A percentile compares a stretch with the other conserved stretches of the same genome.
These are phyloP conservation scores for Nidularia sp. DNA, from an alignment of 768 basidiomycete genomes.

Conservation along the genomic window DNA sequence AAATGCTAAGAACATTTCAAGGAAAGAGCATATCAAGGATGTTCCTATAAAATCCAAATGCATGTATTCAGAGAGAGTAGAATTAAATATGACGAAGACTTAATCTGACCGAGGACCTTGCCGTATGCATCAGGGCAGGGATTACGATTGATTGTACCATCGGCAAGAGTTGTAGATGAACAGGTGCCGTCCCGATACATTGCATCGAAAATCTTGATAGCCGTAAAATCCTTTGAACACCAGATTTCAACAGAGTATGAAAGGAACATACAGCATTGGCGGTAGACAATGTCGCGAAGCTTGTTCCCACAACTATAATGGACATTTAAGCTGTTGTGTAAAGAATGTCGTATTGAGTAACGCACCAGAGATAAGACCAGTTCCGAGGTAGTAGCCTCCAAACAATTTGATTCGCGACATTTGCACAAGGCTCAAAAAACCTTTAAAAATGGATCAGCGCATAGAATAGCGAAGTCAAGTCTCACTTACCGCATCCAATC, in stretches of 20 bases:
- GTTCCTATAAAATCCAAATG: constrained; percentile 31
- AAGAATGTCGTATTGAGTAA: not conserved
- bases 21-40: constrained; percentile 71
- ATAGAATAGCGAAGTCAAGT: not conserved
- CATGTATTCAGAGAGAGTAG: no score
- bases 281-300: constrained; percentile 74
- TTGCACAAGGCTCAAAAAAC: constrained; percentile 72
- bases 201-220: constrained; percentile 58
- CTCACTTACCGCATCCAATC: constrained; percentile 63
- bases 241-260: not conserved
- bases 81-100: no score
- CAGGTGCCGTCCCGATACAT: constrained; percentile 83
- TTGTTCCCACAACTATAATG: constrained; percentile 73
- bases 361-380: constrained; percentile 49
- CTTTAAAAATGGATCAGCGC: constrained; percentile 22
- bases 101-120: constrained; percentile 45
- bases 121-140: constrained; percentile 82
- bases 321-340: not conserved
- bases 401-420: constrained; percentile 68
- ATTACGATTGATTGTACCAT: constrained; percentile 55
- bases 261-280: constrained; percentile 52
- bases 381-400: constrained; percentile 64
- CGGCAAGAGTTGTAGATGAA: constrained; percentile 46
- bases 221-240: not conserved
- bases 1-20: constrained; percentile 76